phyloP scores from a whole-genome alignment of 371 early-diverging fungal genomes.

The Saksenaea oblongispora region DNA sequence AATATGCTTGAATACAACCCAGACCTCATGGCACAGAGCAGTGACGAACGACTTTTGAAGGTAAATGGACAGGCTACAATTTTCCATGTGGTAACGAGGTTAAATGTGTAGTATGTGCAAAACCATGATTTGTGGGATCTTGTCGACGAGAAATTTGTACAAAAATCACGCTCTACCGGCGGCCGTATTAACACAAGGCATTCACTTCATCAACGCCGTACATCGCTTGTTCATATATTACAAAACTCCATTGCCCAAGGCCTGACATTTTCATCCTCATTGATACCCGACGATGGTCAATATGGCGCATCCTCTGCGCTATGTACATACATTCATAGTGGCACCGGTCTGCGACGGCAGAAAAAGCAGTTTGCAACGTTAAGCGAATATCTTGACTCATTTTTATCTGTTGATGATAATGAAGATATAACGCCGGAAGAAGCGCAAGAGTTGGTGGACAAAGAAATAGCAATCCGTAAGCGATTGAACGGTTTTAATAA shows the following conservation, averaged over 20 bases:
- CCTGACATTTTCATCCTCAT: constrained; percentile 18
- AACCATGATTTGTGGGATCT: constrained; percentile 53
- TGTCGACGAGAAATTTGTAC: constrained; percentile 35
- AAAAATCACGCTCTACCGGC: constrained; percentile 21
- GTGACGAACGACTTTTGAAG: constrained; percentile 55
- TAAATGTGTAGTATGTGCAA: constrained; percentile 35
- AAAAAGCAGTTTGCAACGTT: constrained; percentile 41
- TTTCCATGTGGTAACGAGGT: not conserved
- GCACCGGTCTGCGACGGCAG: constrained; percentile 34
- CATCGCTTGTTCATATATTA: constrained; percentile 41
- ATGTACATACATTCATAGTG: constrained; percentile 12
- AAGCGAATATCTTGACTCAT: constrained; percentile 57
- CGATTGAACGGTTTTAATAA: constrained; percentile 41
- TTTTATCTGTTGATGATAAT: constrained; percentile 56
- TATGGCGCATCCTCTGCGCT: constrained; percentile 1
- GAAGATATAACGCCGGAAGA: constrained; percentile 58
- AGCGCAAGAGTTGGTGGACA: constrained; percentile 36
- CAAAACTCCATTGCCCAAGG: constrained; percentile 32
- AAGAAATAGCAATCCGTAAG: constrained; percentile 44
- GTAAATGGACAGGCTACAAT: constrained; percentile 27
- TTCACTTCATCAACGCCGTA: constrained; percentile 34
- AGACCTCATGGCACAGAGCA: constrained; percentile 33
- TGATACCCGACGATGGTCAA: constrained; percentile 7
- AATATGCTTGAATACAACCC: constrained; percentile 60
- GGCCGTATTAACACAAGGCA: constrained; percentile 41